Percentiles rank a stretch among this genome's conserved stretches.
These are phyloP conservation scores for Coniophora puteana DNA, from an alignment of 1,284 basidiomycete species.

Conservation along the genomic window DNA sequence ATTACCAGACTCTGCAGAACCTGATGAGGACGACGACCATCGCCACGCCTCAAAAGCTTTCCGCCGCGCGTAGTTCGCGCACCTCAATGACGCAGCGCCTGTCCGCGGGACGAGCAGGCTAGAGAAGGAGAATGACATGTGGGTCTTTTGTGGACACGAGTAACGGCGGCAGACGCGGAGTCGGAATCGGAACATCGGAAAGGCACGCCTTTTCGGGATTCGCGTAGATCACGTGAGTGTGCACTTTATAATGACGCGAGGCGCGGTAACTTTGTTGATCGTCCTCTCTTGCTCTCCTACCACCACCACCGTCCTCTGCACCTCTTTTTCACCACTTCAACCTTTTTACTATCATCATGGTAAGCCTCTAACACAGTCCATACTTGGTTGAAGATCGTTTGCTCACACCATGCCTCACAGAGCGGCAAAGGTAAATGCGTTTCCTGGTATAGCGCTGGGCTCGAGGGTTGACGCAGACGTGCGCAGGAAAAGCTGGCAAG, in stretches of 20 bases:
- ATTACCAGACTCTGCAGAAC: background rate
- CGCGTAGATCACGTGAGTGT: constrained; percentile 40
- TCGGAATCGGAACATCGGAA: too few relatives aligned
- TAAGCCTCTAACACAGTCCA: constrained; percentile 22
- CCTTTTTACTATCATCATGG: constrained; percentile 33
- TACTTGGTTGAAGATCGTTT: background rate
- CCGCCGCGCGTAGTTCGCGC: too few relatives aligned
- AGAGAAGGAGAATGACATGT: constrained; percentile 25
- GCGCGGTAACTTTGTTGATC: constrained; percentile 36
- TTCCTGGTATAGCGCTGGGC: constrained; percentile 7
- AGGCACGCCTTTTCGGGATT: constrained; percentile 16
- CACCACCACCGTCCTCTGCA: constrained; percentile 31
- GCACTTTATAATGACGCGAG: constrained; percentile 29
- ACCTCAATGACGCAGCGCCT: too few relatives aligned
- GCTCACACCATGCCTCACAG: constrained; percentile 22
- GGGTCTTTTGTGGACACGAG: constrained; percentile 6
- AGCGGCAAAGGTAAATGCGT: constrained; percentile 44
- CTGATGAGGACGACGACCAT: constrained; percentile 20
- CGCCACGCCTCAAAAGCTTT: constrained; percentile 10
- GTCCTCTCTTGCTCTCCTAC: constrained; percentile 37
- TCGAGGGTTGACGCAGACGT: constrained; percentile 8
- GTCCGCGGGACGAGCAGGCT: too few relatives aligned
- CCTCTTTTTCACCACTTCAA: constrained; percentile 8
- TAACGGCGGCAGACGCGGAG: too few relatives aligned
- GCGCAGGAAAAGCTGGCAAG: constrained; percentile 53